Base-by-base conservation (phyloP, 2,329 filamentous ascomycete genomes). In the Chrysoporthe deuterocubensis region DNA sequence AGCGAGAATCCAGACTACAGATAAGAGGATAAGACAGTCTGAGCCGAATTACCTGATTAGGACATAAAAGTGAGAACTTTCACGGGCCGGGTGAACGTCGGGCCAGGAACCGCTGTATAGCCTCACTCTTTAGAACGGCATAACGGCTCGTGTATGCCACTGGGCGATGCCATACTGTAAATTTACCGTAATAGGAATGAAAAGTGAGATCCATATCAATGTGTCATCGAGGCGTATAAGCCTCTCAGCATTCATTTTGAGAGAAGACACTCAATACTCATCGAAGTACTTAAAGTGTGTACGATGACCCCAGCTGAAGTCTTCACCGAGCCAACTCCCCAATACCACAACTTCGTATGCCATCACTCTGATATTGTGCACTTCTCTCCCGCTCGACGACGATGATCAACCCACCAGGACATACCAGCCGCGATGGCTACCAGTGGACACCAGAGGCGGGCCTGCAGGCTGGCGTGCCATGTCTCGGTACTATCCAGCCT, bases 361-460 rank as follows among this genome's bases (percentile, higher is more conserved):
- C 6, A 1, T 16, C 14, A n/a, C 54, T 40, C 8, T 57, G 18
- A 14, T n/a, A 21, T 40, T 3, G 8, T 18, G 43, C 21, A 11
- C 40, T 18, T 59, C 13, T 13, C 57, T 43, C n/a, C 57, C 14
- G n/a, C 40, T 44, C n/a, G n/a, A 3, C 13, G 13, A 59, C 34
- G 26, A 68, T 68, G 66, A 8, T 32, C 26, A 66, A 69, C 64
- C 58, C 63, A 13, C 58, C 59, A 42, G 67, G 67, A 16, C 59
- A 66, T 37, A 63, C 64, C 11, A 69, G 67, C 58, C 66, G 66
- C 26, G 71, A 72, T 34, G 71, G 71, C 61, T 70, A 68, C 57
- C 71, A 71, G 59, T 72, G 71, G 70, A 71, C 71, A 5, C 64
- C 56, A 16, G 64, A 69, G 42, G 50, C 54, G 14, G 71, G 71